Conservation (phyloP, 257 asterid genomes). For the Orobanche coerulescens region DNA sequence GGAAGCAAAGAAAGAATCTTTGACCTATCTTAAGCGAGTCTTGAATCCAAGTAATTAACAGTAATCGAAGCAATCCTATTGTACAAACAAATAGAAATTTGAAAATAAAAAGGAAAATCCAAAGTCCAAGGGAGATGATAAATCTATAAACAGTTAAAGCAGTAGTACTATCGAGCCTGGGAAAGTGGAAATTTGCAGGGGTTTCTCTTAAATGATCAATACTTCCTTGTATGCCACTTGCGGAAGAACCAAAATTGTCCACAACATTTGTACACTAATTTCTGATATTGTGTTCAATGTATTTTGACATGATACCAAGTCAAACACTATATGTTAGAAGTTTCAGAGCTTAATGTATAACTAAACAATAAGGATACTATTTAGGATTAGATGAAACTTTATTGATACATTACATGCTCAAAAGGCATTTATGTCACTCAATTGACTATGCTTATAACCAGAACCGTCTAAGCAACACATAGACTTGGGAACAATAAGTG, state of each 20-base stretch:
- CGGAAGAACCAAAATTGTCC: background rate
- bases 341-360: background rate
- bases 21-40: slow-evolving; percentile 14
- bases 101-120: background rate
- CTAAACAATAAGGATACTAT: background rate
- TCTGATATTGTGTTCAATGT: background rate
- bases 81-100: background rate
- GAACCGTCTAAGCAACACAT: background rate
- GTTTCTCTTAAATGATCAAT: background rate
- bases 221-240: background rate
- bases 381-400: background rate
- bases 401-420: background rate
- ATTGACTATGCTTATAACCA: background rate
- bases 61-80: background rate
- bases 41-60: slow-evolving; percentile 1
- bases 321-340: background rate
- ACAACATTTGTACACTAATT: background rate
- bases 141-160: slow-evolving; percentile 1
- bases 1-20: slow-evolving; percentile 7
- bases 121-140: background rate
- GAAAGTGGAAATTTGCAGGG: background rate
- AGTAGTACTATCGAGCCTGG: background rate
- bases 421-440: background rate
- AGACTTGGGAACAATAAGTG: background rate
- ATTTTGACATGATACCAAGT: background rate